phyloP scores from a whole-genome alignment of 345 rosid genomes.

The Cardamine chenopodiifolia region DNA sequence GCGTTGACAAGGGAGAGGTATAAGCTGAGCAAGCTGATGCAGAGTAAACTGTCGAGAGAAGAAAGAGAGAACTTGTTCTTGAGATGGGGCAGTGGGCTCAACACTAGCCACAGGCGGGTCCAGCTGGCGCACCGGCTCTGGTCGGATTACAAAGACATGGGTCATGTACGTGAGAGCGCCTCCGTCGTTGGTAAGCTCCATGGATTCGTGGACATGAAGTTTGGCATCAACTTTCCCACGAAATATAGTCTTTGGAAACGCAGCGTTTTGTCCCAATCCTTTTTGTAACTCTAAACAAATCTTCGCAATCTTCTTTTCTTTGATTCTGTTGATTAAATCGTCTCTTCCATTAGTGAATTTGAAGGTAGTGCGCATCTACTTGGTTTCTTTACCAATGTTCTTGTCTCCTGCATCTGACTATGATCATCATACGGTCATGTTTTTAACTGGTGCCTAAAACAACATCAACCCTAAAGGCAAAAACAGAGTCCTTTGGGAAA shows the following conservation, averaged over 20 bases:
- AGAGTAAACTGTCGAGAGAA: conserved; percentile 51
- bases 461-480: too few species aligned
- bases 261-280: conserved; percentile 43
- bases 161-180: conserved; percentile 69
- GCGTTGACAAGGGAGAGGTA: conserved; percentile 62
- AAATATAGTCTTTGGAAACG: conserved; percentile 40
- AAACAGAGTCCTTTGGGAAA: background rate
- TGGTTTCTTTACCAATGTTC: background rate
- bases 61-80: conserved; percentile 66
- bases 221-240: conserved; percentile 47
- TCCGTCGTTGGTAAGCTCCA: conserved; percentile 59
- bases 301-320: background rate
- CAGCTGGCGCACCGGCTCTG: conserved; percentile 60
- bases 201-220: conserved; percentile 48
- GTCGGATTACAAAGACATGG: conserved; percentile 59
- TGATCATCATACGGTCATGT: background rate
- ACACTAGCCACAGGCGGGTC: conserved; percentile 58
- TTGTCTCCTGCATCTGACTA: background rate
- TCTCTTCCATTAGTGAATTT: conserved; percentile 20
- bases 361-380: background rate
- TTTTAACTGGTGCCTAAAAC: background rate
- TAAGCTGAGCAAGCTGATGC: conserved; percentile 58
- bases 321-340: conserved; percentile 2
- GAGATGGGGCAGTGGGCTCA: conserved; percentile 62
- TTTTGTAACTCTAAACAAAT: conserved; percentile 32